phyloP scores from a whole-genome alignment of 2,329 filamentous ascomycete species.

The Aspergillus arachidicola region DNA sequence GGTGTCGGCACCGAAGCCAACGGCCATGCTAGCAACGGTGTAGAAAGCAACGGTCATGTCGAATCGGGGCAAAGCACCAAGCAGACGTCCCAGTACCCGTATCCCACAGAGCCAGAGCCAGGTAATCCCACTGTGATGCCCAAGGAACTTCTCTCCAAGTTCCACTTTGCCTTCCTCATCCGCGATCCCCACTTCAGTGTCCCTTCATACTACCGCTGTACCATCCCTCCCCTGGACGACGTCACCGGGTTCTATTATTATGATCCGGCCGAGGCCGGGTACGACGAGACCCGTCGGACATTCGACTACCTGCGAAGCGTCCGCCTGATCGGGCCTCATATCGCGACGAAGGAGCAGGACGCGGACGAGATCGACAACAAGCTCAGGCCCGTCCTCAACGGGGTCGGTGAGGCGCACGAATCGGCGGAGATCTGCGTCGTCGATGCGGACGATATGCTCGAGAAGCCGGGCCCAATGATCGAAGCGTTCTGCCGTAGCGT shows the following conservation, averaged over 20 bases:
- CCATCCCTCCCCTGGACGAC: conserved; percentile 78
- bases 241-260: conserved; percentile 86
- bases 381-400: conserved; percentile 25
- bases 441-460: conserved; percentile 91
- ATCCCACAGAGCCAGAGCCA: conserved; percentile 61
- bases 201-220: conserved; percentile 93
- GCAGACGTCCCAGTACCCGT: conserved; percentile 52
- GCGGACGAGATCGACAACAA: conserved; percentile 34
- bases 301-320: conserved; percentile 80
- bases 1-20: conserved; percentile 58
- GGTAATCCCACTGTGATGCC: conserved; percentile 87
- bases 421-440: conserved; percentile 75
- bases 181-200: conserved; percentile 90
- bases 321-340: conserved; percentile 69
- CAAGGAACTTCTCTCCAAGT: conserved; percentile 69
- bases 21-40: conserved; percentile 15
- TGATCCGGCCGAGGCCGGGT: conserved; percentile 85
- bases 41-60: conserved; percentile 12
- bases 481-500: conserved; percentile 79
- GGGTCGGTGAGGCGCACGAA: conserved; percentile 23
- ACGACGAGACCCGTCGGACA: conserved; percentile 79
- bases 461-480: conserved; percentile 76
- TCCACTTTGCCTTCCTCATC: conserved; percentile 96
- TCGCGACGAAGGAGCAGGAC: conserved; percentile 50
- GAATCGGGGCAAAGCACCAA: conserved; percentile 10